phyloP scores from a whole-genome alignment of 177 flowering plant genomes.

The Telopea speciosissima region DNA sequence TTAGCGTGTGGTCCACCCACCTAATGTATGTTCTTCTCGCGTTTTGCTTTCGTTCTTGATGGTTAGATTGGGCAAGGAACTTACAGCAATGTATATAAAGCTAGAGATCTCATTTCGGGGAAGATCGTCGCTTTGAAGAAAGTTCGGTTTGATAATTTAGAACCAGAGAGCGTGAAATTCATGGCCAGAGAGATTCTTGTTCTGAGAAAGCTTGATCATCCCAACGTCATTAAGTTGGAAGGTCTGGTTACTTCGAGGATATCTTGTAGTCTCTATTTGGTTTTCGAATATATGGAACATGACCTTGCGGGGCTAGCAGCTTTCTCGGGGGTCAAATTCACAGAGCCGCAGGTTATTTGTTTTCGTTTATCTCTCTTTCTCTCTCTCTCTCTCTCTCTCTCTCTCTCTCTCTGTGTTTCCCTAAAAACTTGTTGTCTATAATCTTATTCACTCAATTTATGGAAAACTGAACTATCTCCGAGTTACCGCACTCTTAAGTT shows the following conservation, averaged over 20 bases:
- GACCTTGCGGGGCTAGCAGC: slow-evolving; percentile 81
- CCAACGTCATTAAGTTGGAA: slow-evolving; percentile 71
- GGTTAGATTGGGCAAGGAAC: slow-evolving; percentile 87
- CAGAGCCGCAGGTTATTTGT: slow-evolving; percentile 57
- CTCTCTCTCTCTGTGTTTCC: background rate
- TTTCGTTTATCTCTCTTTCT: too few relatives aligned
- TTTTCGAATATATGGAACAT: slow-evolving; percentile 86
- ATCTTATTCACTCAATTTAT: background rate
- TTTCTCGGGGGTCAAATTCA: slow-evolving; percentile 47
- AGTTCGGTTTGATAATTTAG: slow-evolving; percentile 79
- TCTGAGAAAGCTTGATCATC: slow-evolving; percentile 58
- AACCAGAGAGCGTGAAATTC: slow-evolving; percentile 79
- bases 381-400: too few relatives aligned
- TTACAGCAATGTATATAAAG: slow-evolving; percentile 89
- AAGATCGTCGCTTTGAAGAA: slow-evolving; percentile 85
- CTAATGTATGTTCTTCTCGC: background rate
- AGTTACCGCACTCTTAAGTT: background rate
- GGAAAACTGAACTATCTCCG: background rate
- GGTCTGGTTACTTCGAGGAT: slow-evolving; percentile 81
- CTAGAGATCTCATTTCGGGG: slow-evolving; percentile 63
- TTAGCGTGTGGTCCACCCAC: background rate
- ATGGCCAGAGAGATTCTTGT: slow-evolving; percentile 86
- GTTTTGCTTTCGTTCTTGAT: slow-evolving; percentile 7
- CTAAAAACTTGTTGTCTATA: background rate
- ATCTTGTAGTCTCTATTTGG: slow-evolving; percentile 75